Evolutionary conservation across 176 grass and related monocot species (phyloP).

Genomic region (Hyparrhenia diplandra): DNA sequence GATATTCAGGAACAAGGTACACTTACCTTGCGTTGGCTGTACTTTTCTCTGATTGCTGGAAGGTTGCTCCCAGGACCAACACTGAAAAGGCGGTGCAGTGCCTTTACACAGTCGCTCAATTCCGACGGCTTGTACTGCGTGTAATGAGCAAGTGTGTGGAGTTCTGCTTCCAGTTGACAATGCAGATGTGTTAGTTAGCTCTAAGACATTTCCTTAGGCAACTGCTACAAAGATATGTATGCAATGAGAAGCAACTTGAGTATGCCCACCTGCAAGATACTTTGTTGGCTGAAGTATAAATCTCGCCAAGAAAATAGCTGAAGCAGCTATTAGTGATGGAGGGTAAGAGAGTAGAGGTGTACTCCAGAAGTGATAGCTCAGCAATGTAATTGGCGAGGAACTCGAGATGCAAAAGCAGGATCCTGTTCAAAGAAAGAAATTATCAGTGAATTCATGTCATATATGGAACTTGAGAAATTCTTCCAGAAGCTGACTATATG

Average conservation of each 20-base stretch:
- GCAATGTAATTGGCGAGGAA: slow-evolving; percentile 85
- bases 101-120: slow-evolving; percentile 60
- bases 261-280: slow-evolving; percentile 47
- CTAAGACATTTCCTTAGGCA: not conserved
- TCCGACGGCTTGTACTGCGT: slow-evolving; percentile 78
- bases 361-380: slow-evolving; percentile 89
- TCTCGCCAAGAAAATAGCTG: slow-evolving; percentile 81
- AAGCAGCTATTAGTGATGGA: slow-evolving; percentile 81
- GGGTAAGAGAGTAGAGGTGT: slow-evolving; percentile 71
- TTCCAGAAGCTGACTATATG: not conserved
- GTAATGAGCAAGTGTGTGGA: slow-evolving; percentile 80
- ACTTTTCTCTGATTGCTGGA: slow-evolving; percentile 94
- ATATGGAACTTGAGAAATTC: not conserved
- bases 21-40: slow-evolving; percentile 92
- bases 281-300: slow-evolving; percentile 88
- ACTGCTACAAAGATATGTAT: not conserved
- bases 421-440: slow-evolving; percentile 44
- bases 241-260: not conserved
- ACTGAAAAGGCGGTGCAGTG: slow-evolving; percentile 55
- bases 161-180: slow-evolving; percentile 51
- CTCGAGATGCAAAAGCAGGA: slow-evolving; percentile 75
- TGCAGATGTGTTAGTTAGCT: slow-evolving; percentile 18
- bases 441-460: slow-evolving; percentile 9
- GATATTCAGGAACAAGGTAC: not conserved
- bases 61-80: slow-evolving; percentile 78